These are phyloP conservation scores for Cutaneotrichosporon cutaneum DNA, from an alignment of 1,284 basidiomycete species.

Conservation along the genomic window DNA sequence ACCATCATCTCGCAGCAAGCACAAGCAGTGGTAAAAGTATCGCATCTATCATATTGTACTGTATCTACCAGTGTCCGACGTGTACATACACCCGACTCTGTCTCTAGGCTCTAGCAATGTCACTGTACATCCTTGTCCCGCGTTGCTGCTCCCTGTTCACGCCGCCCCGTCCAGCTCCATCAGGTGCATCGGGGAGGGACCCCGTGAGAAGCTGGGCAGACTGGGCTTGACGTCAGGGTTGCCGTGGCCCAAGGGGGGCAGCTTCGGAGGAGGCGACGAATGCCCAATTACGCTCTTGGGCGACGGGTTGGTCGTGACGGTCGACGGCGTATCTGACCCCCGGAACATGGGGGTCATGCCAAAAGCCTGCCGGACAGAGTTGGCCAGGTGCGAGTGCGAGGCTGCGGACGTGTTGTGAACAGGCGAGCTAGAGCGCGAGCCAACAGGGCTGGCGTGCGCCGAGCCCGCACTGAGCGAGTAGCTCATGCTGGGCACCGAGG, in stretches of 20 bases:
- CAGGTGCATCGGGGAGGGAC: slow-evolving; percentile 25
- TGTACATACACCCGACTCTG: slow-evolving; percentile 10
- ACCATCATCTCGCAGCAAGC: not conserved
- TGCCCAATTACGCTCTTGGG: slow-evolving; percentile 30
- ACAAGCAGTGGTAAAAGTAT: not conserved
- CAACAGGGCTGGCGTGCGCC: slow-evolving; percentile 43
- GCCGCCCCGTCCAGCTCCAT: slow-evolving; percentile 31
- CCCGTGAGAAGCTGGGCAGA: slow-evolving; percentile 23
- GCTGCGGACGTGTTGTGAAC: slow-evolving; percentile 28
- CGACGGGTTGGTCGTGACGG: slow-evolving; percentile 26
- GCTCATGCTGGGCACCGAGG: slow-evolving; percentile 34
- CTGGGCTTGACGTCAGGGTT: slow-evolving; percentile 24
- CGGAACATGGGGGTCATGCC: slow-evolving; percentile 79
- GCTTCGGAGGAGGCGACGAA: slow-evolving; percentile 34
- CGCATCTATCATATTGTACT: slow-evolving; percentile 14
- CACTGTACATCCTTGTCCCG: not conserved
- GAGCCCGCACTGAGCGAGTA: slow-evolving; percentile 48
- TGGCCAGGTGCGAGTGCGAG: slow-evolving; percentile 47
- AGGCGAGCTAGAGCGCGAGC: slow-evolving; percentile 46
- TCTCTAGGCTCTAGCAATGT: slow-evolving; percentile 3
- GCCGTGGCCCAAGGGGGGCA: slow-evolving; percentile 39
- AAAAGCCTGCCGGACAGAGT: slow-evolving; percentile 72
- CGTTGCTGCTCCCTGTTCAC: slow-evolving; percentile 3
- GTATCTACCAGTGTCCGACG: slow-evolving; percentile 10
- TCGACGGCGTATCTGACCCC: slow-evolving; percentile 22